Conservation (phyloP, 306 rosid species). For the Canavalia ensiformis region DNA sequence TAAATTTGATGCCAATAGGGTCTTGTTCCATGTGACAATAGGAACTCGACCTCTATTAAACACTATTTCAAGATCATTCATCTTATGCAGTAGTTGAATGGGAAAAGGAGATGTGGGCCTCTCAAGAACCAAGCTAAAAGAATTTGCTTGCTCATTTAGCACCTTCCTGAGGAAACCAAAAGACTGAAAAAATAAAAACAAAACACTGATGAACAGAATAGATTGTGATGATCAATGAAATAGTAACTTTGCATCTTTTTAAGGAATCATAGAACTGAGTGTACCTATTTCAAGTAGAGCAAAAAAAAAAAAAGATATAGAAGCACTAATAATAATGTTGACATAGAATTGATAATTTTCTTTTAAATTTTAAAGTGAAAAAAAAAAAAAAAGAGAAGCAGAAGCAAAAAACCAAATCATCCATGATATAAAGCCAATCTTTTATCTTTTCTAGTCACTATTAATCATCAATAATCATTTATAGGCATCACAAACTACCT, state of each 20-base stretch:
- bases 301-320: not conserved
- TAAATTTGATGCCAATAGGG: conserved; percentile 69
- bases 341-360: conserved; percentile 14
- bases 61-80: conserved; percentile 67
- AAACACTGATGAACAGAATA: conserved; percentile 65
- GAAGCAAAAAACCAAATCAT: not conserved
- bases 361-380: not conserved
- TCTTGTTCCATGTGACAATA: conserved; percentile 79
- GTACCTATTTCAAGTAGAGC: conserved; percentile 2
- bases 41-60: conserved; percentile 90
- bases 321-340: conserved; percentile 23
- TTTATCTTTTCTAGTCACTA: not conserved
- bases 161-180: conserved; percentile 63
- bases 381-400: not conserved
- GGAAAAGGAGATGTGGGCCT: conserved; percentile 63
- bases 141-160: conserved; percentile 57
- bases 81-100: conserved; percentile 57
- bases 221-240: conserved; percentile 41
- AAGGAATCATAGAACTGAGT: not conserved
- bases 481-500: not conserved
- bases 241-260: conserved; percentile 11
- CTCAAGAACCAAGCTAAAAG: conserved; percentile 68
- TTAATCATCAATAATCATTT: conserved; percentile 11
- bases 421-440: not conserved
- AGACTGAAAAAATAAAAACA: conserved; percentile 69